These are phyloP conservation scores for Ustilago tritici DNA, from an alignment of 1,284 basidiomycete genomes.

Conservation along the genomic window DNA sequence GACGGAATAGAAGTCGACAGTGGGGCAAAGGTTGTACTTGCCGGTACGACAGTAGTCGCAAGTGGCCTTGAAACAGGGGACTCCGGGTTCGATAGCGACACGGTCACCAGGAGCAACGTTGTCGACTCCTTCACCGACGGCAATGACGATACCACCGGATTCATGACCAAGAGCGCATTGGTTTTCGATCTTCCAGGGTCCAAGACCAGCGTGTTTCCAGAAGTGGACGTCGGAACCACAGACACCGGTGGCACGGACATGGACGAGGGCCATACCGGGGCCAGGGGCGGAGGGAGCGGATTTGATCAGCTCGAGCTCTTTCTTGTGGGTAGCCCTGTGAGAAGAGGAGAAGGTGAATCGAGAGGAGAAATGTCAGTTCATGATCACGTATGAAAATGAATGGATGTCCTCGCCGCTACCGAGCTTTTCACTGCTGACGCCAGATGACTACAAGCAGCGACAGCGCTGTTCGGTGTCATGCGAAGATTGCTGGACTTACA, in stretches of 20 bases:
- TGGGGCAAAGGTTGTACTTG: conserved; percentile 72
- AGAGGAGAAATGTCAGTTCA: neutral
- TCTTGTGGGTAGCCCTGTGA: conserved; percentile 55
- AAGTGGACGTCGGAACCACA: conserved; percentile 72
- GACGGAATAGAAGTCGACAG: conserved; percentile 68
- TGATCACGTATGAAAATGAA: neutral
- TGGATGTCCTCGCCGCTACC: too few species aligned
- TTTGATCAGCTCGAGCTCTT: conserved; percentile 61
- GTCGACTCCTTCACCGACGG: conserved; percentile 62
- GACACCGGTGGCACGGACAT: conserved; percentile 63
- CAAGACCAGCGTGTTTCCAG: conserved; percentile 72
- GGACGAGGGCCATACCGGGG: conserved; percentile 65
- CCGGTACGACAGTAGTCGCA: conserved; percentile 73
- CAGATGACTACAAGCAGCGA: neutral
- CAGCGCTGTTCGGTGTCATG: neutral
- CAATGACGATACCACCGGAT: conserved; percentile 64
- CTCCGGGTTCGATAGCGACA: conserved; percentile 68
- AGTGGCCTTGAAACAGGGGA: conserved; percentile 72
- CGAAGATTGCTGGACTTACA: conserved; percentile 22
- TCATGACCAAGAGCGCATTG: conserved; percentile 66
- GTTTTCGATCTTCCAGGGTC: conserved; percentile 61
- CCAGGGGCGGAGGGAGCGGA: conserved; percentile 48
- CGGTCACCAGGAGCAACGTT: conserved; percentile 61
- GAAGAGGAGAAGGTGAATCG: neutral
- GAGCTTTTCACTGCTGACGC: too few species aligned